Evolutionary conservation across 371 early-diverging fungal species (phyloP).

Genomic region (Apophysomyces sp.): DNA sequence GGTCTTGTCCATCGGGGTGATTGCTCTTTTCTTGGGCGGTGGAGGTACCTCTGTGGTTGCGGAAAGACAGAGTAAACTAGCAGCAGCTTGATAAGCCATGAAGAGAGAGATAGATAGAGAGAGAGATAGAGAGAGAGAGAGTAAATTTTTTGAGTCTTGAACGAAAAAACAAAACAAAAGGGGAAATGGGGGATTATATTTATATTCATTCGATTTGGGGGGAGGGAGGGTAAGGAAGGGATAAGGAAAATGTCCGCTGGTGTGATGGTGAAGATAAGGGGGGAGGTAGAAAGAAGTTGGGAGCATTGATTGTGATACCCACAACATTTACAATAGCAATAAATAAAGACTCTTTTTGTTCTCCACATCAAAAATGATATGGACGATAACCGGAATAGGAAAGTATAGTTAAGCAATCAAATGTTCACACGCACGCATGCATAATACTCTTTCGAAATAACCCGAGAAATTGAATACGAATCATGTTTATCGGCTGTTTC

Average conservation of each 20-base stretch:
- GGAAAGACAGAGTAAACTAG: not conserved
- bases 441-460: constrained; percentile 6
- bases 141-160: not conserved
- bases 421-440: constrained; percentile 4
- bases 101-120: not conserved
- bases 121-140: not conserved
- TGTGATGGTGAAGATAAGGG: not conserved
- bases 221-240: not conserved
- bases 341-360: not conserved
- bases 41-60: constrained; percentile 10
- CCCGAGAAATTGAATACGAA: not conserved
- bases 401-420: constrained; percentile 1
- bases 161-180: not conserved
- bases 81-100: not conserved
- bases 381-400: constrained; percentile 5
- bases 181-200: not conserved
- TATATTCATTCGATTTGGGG: not conserved
- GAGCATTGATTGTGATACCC: constrained; percentile 1
- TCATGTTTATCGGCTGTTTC: constrained; percentile 9
- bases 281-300: not conserved
- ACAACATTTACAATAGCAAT: not conserved
- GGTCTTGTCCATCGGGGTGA: constrained; percentile 38
- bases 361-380: constrained; percentile 9
- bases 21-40: constrained; percentile 22
- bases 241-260: not conserved